Evolutionary conservation across 495 filamentous ascomycete genomes (phyloP).

Genomic region (Extremus antarcticus): DNA sequence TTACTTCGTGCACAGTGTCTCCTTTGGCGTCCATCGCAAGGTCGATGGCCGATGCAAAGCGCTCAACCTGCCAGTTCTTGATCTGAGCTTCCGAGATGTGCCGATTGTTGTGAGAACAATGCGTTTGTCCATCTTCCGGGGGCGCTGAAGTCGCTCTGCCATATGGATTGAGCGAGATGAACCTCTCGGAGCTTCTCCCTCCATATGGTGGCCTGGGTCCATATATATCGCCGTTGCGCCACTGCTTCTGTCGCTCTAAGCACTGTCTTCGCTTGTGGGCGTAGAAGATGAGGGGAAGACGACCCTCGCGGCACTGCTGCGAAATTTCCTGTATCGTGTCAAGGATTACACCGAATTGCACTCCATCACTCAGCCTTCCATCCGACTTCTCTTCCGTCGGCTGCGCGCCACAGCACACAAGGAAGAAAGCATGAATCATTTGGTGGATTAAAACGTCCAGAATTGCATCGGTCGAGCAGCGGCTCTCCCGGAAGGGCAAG

Average conservation of each 20-base stretch:
- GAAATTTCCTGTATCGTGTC: constrained; percentile 12
- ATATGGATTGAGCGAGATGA: constrained; percentile 2
- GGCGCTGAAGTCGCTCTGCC: neutral
- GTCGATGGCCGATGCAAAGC: constrained; percentile 5
- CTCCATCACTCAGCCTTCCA: constrained; percentile 10
- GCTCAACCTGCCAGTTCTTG: constrained; percentile 17
- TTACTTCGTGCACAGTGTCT: constrained; percentile 9
- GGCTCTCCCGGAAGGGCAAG: constrained; percentile 7
- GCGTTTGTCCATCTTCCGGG: constrained; percentile 6
- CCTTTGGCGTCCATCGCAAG: constrained; percentile 10
- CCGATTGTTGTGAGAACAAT: constrained; percentile 15
- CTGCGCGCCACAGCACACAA: constrained; percentile 15
- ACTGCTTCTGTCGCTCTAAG: neutral
- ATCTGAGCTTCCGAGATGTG: neutral
- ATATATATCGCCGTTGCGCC: neutral
- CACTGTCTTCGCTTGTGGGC: neutral
- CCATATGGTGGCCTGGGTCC: neutral
- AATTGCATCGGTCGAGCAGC: constrained; percentile 5
- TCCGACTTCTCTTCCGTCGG: constrained; percentile 7
- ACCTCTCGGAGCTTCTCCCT: no score
- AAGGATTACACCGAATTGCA: constrained; percentile 18
- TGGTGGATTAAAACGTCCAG: constrained; percentile 19
- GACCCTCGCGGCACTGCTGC: neutral
- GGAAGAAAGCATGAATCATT: constrained; percentile 24
- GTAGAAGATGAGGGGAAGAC: constrained; percentile 10